Conservation (phyloP, 805 yeast species). For the Lachancea mirantina region DNA sequence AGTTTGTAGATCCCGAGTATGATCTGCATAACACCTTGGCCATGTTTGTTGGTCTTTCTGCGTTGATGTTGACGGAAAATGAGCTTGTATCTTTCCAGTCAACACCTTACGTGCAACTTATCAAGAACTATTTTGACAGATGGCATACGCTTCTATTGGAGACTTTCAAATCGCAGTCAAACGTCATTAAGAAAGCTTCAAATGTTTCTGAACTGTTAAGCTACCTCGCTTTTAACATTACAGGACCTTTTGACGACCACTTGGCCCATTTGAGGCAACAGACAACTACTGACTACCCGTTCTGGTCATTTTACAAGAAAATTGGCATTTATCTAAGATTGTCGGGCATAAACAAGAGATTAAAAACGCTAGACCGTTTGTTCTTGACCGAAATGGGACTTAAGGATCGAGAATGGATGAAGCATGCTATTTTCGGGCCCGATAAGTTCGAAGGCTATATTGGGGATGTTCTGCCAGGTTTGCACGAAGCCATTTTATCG, state of each 20-base stretch:
- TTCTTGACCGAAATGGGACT: constrained; percentile 45
- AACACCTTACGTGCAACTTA: constrained; percentile 40
- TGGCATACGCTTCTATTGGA: constrained; percentile 18
- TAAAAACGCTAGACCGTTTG: constrained; percentile 49
- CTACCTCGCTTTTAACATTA: constrained; percentile 6
- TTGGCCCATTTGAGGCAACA: constrained; percentile 41
- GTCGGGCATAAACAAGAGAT: constrained; percentile 45
- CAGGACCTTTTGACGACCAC: constrained; percentile 43
- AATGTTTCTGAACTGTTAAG: constrained; percentile 1
- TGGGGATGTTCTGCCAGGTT: constrained; percentile 52
- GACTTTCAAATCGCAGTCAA: constrained; percentile 18
- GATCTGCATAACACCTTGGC: constrained; percentile 50
- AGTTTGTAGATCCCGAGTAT: constrained; percentile 46
- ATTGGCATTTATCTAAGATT: constrained; percentile 50
- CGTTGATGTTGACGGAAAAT: constrained; percentile 47
- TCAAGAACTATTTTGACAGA: constrained; percentile 32
- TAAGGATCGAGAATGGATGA: constrained; percentile 49
- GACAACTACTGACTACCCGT: constrained; percentile 62
- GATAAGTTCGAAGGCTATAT: constrained; percentile 43
- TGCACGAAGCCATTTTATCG: constrained; percentile 47
- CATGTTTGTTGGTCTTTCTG: constrained; percentile 50
- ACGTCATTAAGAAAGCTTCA: constrained; percentile 6
- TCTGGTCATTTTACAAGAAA: constrained; percentile 62
- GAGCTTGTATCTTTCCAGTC: constrained; percentile 48
- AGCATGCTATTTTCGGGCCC: constrained; percentile 58